Conservation (phyloP, 116 monocot genomes). For the Iris pallida region DNA sequence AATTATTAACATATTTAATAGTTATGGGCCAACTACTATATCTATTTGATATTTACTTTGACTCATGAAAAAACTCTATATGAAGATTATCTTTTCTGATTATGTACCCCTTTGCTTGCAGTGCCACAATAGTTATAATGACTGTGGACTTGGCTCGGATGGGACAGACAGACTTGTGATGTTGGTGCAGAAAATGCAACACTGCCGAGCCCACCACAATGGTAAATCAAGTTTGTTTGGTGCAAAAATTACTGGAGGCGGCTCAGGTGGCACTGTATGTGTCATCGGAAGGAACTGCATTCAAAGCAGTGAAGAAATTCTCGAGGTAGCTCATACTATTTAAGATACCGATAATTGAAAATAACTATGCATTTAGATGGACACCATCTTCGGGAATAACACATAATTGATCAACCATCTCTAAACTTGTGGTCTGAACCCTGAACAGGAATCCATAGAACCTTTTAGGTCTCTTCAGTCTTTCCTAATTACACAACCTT, state of each 20-base stretch:
- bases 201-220: constrained; percentile 29
- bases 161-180: constrained; percentile 89
- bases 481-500: too few species aligned
- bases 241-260: constrained; percentile 96
- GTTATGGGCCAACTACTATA: too few species aligned
- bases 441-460: too few species aligned
- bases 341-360: too few species aligned
- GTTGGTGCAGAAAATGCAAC: constrained; percentile 87
- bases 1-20: too few species aligned
- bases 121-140: constrained; percentile 95
- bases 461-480: too few species aligned
- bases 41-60: too few species aligned
- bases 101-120: constrained; percentile 21
- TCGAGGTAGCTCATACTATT: constrained; percentile 48
- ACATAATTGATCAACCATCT: too few species aligned
- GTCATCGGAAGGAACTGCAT: constrained; percentile 73
- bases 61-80: not conserved
- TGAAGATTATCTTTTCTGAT: constrained; percentile 5
- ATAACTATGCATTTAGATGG: too few species aligned
- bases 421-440: too few species aligned
- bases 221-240: constrained; percentile 62
- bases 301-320: constrained; percentile 74
- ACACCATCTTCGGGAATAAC: too few species aligned
- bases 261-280: constrained; percentile 91
- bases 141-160: constrained; percentile 89